phyloP scores from a whole-genome alignment of 208 protist species.

The Acanthamoeba culbertsoni region DNA sequence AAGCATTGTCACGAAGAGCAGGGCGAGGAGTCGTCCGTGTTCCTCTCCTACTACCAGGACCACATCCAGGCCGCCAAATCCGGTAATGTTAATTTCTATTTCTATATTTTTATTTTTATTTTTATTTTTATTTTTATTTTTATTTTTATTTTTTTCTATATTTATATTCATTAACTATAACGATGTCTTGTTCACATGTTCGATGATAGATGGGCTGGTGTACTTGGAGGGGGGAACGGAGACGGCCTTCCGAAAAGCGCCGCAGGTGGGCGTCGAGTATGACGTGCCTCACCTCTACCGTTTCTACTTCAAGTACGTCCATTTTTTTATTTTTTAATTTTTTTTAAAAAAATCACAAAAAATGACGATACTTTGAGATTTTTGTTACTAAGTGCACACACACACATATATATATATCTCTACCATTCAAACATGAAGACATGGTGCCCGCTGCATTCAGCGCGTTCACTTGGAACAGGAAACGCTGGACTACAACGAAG shows the following conservation, averaged over 20 bases:
- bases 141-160: not conserved
- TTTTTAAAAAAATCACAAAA: not conserved
- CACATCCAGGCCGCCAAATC: conserved; percentile 8
- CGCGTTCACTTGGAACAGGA: not conserved
- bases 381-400: too few relatives aligned
- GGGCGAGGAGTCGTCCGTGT: conserved; percentile 1
- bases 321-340: not conserved
- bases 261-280: not conserved
- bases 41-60: conserved; percentile 20
- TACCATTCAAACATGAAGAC: not conserved
- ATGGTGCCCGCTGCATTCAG: conserved; percentile 18
- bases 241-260: not conserved
- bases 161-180: too few relatives aligned
- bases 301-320: conserved; percentile 16
- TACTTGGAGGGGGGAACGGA: conserved; percentile 35
- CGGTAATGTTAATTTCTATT: not conserved
- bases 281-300: conserved; percentile 19
- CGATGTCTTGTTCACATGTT: too few relatives aligned
- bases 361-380: not conserved
- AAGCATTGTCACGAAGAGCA: conserved; percentile 15
- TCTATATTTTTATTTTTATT: not conserved
- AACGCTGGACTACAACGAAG: conserved; percentile 14
- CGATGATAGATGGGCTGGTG: not conserved
- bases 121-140: not conserved
- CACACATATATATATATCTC: too few relatives aligned